Evolutionary conservation across 2,329 filamentous ascomycete genomes (phyloP).

Genomic region (Fusarium oligoseptatum): DNA sequence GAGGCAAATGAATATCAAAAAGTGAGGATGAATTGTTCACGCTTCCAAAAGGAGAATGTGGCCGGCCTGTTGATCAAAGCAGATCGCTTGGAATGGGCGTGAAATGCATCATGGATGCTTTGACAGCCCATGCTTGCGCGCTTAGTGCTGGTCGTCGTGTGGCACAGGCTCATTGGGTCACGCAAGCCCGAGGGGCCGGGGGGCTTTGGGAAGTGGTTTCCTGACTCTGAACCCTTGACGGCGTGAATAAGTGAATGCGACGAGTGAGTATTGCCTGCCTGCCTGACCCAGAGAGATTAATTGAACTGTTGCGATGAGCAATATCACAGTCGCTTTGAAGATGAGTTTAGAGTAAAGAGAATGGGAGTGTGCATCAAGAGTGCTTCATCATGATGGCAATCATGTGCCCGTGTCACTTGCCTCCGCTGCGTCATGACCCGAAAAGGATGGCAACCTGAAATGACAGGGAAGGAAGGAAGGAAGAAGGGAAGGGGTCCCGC

Average conservation of each 20-base stretch:
- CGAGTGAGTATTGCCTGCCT: conserved; percentile 11
- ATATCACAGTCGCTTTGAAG: neutral
- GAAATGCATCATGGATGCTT: conserved; percentile 22
- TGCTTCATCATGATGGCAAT: conserved; percentile 27
- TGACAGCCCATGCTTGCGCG: conserved; percentile 23
- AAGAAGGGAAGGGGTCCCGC: conserved; percentile 19
- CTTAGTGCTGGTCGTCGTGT: conserved; percentile 42
- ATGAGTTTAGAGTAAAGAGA: neutral
- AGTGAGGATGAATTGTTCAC: conserved; percentile 3
- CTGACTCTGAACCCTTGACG: conserved; percentile 19
- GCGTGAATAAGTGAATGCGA: conserved; percentile 30
- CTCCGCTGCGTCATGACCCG: conserved; percentile 38
- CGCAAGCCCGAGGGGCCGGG: conserved; percentile 35
- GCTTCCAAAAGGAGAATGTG: conserved; percentile 9
- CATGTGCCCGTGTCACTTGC: conserved; percentile 33
- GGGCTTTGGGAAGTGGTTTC: conserved; percentile 20
- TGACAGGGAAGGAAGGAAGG: conserved; percentile 7
- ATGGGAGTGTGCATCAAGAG: conserved; percentile 18
- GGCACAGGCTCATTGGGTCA: conserved; percentile 48
- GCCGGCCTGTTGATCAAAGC: conserved; percentile 25
- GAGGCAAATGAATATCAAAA: neutral
- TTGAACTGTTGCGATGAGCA: neutral
- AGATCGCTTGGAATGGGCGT: conserved; percentile 35
- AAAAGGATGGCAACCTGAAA: conserved; percentile 21
- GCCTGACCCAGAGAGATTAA: neutral